These are phyloP conservation scores for Colletotrichum salicis DNA, from an alignment of 2,329 filamentous ascomycete species.

Conservation along the genomic window DNA sequence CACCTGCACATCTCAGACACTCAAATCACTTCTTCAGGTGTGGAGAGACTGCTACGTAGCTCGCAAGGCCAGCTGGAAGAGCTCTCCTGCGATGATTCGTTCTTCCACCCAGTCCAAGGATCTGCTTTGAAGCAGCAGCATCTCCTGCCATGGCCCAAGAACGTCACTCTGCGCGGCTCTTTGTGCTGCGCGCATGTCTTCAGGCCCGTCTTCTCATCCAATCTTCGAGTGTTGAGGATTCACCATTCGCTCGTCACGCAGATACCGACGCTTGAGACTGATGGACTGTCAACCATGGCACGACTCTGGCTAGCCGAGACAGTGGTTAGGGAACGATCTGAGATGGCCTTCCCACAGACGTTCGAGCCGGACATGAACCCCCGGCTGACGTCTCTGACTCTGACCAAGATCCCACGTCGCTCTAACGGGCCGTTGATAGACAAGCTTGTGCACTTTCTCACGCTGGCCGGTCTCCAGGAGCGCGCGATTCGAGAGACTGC, in stretches of 20 bases:
- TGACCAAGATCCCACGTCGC: slow-evolving; percentile 65
- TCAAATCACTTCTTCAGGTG: slow-evolving; percentile 54
- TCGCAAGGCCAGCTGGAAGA: slow-evolving; percentile 61
- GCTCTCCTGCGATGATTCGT: slow-evolving; percentile 59
- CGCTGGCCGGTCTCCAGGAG: slow-evolving; percentile 60
- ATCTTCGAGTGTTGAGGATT: slow-evolving; percentile 62
- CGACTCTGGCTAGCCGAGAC: slow-evolving; percentile 58
- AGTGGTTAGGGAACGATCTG: slow-evolving; percentile 52
- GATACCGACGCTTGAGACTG: slow-evolving; percentile 56
- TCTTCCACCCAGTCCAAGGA: slow-evolving; percentile 39
- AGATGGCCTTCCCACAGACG: slow-evolving; percentile 57
- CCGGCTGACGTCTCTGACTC: slow-evolving; percentile 61
- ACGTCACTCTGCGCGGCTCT: slow-evolving; percentile 53
- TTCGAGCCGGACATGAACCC: slow-evolving; percentile 68
- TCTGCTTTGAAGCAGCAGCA: slow-evolving; percentile 15
- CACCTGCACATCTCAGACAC: slow-evolving; percentile 66
- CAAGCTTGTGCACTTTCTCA: slow-evolving; percentile 60
- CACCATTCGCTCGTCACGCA: slow-evolving; percentile 71
- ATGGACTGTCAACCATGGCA: slow-evolving; percentile 48
- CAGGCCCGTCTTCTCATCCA: slow-evolving; percentile 63
- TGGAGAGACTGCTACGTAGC: slow-evolving; percentile 55
- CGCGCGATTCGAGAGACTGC: slow-evolving; percentile 50
- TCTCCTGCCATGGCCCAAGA: slow-evolving; percentile 42
- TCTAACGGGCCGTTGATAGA: slow-evolving; percentile 61
- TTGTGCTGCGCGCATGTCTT: slow-evolving; percentile 59